Evolutionary conservation across 768 basidiomycete genomes (phyloP).

Genomic region (Tubosaeta sp.): DNA sequence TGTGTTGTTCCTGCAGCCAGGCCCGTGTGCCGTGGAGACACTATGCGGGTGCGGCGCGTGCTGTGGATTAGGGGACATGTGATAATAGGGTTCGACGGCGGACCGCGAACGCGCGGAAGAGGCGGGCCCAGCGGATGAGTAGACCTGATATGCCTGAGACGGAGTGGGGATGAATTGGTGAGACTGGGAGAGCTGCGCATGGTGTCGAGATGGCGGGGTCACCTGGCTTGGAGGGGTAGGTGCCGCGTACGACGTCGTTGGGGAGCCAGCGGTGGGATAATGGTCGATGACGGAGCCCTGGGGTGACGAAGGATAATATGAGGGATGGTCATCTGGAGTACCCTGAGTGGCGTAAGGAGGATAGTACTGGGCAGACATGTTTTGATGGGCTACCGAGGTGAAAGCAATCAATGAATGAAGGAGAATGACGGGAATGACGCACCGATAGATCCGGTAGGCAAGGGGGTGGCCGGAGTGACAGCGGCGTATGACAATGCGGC

Average conservation of each 20-base stretch:
- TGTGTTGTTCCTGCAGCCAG: conserved; percentile 11
- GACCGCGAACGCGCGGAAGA: conserved; percentile 24
- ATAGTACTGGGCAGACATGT: conserved; percentile 16
- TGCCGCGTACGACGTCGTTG: conserved; percentile 19
- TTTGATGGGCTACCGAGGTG: conserved; percentile 19
- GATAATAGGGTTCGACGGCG: conserved; percentile 37
- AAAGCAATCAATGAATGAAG: conserved; percentile 5
- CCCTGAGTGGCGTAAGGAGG: conserved; percentile 17
- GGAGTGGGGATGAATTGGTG: conserved; percentile 47
- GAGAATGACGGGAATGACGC: conserved; percentile 14
- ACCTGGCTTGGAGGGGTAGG: conserved; percentile 13
- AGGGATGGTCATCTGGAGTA: conserved; percentile 17
- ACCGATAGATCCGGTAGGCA: conserved; percentile 25
- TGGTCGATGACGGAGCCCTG: conserved; percentile 17
- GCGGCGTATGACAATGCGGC: conserved; percentile 23
- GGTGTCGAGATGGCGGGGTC: conserved; percentile 18
- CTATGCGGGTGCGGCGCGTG: conserved; percentile 20
- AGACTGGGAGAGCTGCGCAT: conserved; percentile 12
- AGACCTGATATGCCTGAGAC: conserved; percentile 37
- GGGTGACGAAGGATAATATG: conserved; percentile 24
- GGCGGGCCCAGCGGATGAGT: conserved; percentile 28
- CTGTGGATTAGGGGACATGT: conserved; percentile 37
- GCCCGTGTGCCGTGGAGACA: conserved; percentile 13
- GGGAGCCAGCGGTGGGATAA: conserved; percentile 19
- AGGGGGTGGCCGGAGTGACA: conserved; percentile 15